phyloP scores from a whole-genome alignment of 208 protist genomes.

The Herpetomonas tarakana region DNA sequence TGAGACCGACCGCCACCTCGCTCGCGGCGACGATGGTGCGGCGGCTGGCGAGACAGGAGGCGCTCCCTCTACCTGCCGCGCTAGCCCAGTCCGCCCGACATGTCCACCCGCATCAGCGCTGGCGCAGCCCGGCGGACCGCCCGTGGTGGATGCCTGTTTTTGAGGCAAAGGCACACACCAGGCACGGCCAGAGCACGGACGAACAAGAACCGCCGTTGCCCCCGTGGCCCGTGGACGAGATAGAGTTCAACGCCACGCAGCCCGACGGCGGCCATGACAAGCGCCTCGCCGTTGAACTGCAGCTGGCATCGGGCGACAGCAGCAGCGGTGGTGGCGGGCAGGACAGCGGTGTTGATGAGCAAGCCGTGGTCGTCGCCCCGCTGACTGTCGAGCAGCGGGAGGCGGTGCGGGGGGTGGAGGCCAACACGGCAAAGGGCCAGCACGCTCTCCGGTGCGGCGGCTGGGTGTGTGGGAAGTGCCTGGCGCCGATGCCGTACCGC shows the following conservation, averaged over 20 bases:
- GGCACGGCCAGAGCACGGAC: too few relatives aligned
- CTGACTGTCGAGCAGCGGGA: conserved; percentile 4
- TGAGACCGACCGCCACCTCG: too few relatives aligned
- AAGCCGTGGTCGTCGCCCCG: conserved; percentile 1
- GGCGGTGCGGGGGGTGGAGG: conserved; percentile 17
- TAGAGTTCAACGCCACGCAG: conserved; percentile 63
- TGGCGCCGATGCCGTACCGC: conserved; percentile 21
- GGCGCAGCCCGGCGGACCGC: not conserved
- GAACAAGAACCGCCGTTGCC: conserved; percentile 25
- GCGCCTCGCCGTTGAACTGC: conserved; percentile 20
- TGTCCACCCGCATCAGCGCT: not conserved
- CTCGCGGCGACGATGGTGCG: too few relatives aligned
- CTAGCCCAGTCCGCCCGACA: too few relatives aligned
- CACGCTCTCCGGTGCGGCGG: conserved; percentile 35
- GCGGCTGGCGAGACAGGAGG: too few relatives aligned
- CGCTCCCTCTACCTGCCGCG: too few relatives aligned
- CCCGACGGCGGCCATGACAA: conserved; percentile 47
- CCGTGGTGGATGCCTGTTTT: not conserved
- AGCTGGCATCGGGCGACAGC: not conserved
- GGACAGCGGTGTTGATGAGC: not conserved
- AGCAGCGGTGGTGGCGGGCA: not conserved
- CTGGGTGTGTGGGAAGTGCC: conserved; percentile 56
- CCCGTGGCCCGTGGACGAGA: conserved; percentile 57
- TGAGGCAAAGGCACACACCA: too few relatives aligned
- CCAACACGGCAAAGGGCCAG: conserved; percentile 16